These are phyloP conservation scores for Cynara cardunculus DNA, from an alignment of 129 eudicot species.

Conservation along the genomic window DNA sequence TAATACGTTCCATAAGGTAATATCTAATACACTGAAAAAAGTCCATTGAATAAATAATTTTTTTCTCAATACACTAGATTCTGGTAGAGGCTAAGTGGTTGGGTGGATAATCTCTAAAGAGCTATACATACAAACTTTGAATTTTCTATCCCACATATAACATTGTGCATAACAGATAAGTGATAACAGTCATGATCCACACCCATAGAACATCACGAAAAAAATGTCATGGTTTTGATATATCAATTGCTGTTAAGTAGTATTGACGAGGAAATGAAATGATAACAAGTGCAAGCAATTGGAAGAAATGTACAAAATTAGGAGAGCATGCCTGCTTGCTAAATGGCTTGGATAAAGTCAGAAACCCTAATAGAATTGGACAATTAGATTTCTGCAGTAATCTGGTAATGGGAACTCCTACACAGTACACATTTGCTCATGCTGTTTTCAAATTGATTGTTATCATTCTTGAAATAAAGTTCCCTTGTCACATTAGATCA, in stretches of 20 bases:
- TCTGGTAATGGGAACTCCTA: background rate
- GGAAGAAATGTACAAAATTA: background rate
- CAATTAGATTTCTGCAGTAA: background rate
- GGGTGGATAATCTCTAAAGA: background rate
- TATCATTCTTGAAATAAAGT: background rate
- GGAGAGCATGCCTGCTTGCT: background rate
- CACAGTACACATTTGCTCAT: background rate
- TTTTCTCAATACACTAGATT: background rate
- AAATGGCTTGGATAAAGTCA: background rate
- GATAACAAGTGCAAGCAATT: background rate
- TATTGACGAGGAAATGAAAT: background rate
- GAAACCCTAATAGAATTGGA: background rate
- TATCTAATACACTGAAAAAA: background rate
- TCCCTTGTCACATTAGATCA: background rate
- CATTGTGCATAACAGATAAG: background rate
- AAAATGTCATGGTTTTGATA: background rate
- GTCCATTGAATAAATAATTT: background rate
- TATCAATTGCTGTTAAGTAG: background rate
- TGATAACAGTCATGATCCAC: background rate
- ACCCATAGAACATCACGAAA: background rate
- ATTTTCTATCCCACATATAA: background rate
- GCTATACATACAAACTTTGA: background rate
- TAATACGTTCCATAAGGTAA: conserved; percentile 86
- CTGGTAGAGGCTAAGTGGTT: background rate
- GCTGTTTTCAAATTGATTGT: background rate